phyloP scores from a whole-genome alignment of 148 eudicot genomes.

The Chenopodium berlandieri region DNA sequence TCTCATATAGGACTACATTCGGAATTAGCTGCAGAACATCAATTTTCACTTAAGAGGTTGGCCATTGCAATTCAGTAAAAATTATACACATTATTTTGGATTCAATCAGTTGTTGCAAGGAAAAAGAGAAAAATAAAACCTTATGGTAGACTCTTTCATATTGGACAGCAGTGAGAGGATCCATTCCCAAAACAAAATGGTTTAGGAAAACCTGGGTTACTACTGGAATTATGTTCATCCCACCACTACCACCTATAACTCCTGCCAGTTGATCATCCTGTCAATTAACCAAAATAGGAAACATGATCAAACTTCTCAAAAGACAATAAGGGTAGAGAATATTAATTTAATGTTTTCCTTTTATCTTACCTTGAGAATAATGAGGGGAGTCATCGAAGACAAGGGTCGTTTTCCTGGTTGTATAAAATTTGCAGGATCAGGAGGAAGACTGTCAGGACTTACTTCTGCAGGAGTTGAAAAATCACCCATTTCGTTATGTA shows the following conservation, averaged over 20 bases:
- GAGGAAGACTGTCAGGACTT: constrained; percentile 60
- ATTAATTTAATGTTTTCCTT: not conserved
- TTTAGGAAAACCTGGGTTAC: constrained; percentile 75
- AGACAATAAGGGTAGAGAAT: not conserved
- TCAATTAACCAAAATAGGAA: not conserved
- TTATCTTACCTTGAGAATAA: constrained; percentile 58
- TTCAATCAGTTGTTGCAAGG: not conserved
- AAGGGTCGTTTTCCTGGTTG: constrained; percentile 82
- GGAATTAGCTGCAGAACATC: constrained; percentile 63
- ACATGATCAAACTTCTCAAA: not conserved
- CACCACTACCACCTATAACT: constrained; percentile 94
- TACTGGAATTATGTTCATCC: constrained; percentile 70
- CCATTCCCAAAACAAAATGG: constrained; percentile 67
- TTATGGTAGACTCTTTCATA: constrained; percentile 84
- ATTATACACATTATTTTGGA: not conserved
- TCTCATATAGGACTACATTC: constrained; percentile 68
- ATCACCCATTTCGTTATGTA: constrained; percentile 88
- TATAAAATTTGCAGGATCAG: constrained; percentile 72
- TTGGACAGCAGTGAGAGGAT: constrained; percentile 74
- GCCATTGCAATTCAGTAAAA: not conserved
- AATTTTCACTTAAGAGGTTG: not conserved
- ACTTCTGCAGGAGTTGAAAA: constrained; percentile 76
- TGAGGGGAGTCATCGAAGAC: constrained; percentile 92
- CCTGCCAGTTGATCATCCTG: constrained; percentile 81
- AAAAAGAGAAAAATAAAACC: constrained; percentile 33